Conservation (phyloP, 768 basidiomycete species). For the Solioccasus polychromus region DNA sequence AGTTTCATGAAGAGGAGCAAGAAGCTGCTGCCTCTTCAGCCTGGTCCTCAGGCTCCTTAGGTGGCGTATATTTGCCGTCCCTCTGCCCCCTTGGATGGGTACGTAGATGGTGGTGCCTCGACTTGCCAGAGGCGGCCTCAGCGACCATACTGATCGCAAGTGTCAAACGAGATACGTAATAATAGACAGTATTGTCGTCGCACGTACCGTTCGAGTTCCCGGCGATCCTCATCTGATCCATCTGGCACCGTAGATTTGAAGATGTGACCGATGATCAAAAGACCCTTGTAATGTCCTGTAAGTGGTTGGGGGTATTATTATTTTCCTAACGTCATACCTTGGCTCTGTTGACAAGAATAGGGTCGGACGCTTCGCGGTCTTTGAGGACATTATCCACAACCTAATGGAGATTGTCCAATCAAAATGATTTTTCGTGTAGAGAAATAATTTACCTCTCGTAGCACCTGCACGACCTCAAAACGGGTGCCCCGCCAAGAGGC, state of each 20-base stretch:
- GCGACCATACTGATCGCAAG: conserved; percentile 67
- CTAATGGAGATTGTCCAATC: conserved; percentile 30
- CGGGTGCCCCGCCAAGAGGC: conserved; percentile 98
- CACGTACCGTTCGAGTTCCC: conserved; percentile 86
- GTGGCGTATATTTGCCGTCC: conserved; percentile 41
- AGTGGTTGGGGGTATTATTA: not conserved
- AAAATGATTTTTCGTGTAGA: conserved; percentile 5
- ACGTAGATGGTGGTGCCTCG: conserved; percentile 47
- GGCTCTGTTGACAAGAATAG: conserved; percentile 74
- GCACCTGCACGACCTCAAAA: conserved; percentile 89
- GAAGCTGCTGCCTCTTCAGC: conserved; percentile 16
- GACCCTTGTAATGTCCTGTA: conserved; percentile 47
- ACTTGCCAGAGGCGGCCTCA: conserved; percentile 75
- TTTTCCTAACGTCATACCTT: conserved; percentile 49
- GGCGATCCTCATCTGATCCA: conserved; percentile 88
- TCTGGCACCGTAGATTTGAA: conserved; percentile 86
- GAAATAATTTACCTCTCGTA: conserved; percentile 54
- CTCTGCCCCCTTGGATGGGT: conserved; percentile 21
- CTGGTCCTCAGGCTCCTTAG: conserved; percentile 31
- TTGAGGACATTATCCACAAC: conserved; percentile 85
- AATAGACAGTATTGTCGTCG: not conserved
- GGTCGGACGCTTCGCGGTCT: conserved; percentile 71
- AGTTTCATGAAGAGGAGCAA: conserved; percentile 11
- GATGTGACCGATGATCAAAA: conserved; percentile 85
- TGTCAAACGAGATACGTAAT: conserved; percentile 7